phyloP scores from a whole-genome alignment of 1,284 basidiomycete genomes.

The Lentinus polychrous region DNA sequence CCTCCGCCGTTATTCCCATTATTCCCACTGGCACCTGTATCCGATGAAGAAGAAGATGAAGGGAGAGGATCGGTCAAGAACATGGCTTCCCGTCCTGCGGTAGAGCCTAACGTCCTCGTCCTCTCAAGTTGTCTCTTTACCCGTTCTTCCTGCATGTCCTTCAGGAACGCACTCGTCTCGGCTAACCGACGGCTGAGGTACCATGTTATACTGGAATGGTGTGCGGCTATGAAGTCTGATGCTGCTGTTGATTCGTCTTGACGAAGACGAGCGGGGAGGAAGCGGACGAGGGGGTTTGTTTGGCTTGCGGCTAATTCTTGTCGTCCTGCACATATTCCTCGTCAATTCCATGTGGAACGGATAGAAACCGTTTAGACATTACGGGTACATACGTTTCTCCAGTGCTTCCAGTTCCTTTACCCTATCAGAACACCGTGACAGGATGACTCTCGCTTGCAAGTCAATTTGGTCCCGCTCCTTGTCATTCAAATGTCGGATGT shows the following conservation, averaged over 20 bases:
- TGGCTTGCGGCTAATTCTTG: conserved; percentile 54
- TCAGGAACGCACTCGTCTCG: conserved; percentile 70
- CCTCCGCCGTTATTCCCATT: conserved; percentile 30
- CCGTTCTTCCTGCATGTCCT: conserved; percentile 85
- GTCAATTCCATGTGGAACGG: not conserved
- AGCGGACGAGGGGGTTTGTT: conserved; percentile 52
- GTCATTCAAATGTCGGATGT: conserved; percentile 70
- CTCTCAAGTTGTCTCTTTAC: conserved; percentile 77
- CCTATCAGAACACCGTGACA: conserved; percentile 76
- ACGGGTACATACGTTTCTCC: conserved; percentile 64
- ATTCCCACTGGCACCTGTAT: conserved; percentile 6
- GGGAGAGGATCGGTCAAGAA: conserved; percentile 28
- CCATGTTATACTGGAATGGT: conserved; percentile 81
- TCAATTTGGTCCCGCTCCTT: conserved; percentile 89
- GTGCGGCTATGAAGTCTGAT: conserved; percentile 72
- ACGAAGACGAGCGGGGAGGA: conserved; percentile 60
- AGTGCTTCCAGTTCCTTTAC: conserved; percentile 80
- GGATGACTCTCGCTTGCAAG: conserved; percentile 76
- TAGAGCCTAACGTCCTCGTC: conserved; percentile 72
- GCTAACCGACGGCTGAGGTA: conserved; percentile 76
- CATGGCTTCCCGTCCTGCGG: conserved; percentile 51
- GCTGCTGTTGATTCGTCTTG: conserved; percentile 51
- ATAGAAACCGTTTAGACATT: not conserved
- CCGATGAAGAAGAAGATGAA: conserved; percentile 18
- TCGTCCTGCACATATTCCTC: conserved; percentile 41